These are phyloP conservation scores for Elsinoe batatas DNA, from an alignment of 2,329 filamentous ascomycete species.

Conservation along the genomic window DNA sequence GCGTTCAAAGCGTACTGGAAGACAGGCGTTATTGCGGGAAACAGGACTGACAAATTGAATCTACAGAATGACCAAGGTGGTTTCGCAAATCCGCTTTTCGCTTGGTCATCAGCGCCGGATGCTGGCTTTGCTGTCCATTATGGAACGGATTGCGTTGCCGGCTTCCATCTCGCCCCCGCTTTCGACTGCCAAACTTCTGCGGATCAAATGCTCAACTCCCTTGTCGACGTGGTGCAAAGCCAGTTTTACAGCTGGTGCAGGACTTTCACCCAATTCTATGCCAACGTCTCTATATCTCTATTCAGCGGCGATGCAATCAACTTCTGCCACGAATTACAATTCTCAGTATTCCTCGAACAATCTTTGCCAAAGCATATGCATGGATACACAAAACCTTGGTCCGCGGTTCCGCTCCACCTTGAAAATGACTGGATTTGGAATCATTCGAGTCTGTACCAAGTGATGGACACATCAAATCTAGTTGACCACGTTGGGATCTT, in stretches of 20 bases:
- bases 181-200: conserved; percentile 6
- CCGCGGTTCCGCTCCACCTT: neutral
- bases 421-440: neutral
- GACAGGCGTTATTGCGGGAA: conserved; percentile 20
- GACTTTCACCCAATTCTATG: neutral
- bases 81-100: conserved; percentile 26
- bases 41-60: conserved; percentile 3
- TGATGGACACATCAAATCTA: conserved; percentile 46
- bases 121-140: conserved; percentile 35
- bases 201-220: neutral
- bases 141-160: conserved; percentile 42
- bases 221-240: conserved; percentile 7
- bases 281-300: conserved; percentile 5
- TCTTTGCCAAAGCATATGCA: neutral
- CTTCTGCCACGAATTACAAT: conserved; percentile 11
- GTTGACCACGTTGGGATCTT: conserved; percentile 35
- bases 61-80: conserved; percentile 15
- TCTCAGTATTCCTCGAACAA: neutral
- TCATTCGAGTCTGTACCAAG: conserved; percentile 34
- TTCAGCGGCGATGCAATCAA: conserved; percentile 14
- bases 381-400: conserved; percentile 10
- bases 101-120: conserved; percentile 29
- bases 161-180: conserved; percentile 45
- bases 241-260: conserved; percentile 12
- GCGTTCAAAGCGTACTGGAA: conserved; percentile 24